Conservation (phyloP, 768 basidiomycete species). For the Termitomyces sp. region DNA sequence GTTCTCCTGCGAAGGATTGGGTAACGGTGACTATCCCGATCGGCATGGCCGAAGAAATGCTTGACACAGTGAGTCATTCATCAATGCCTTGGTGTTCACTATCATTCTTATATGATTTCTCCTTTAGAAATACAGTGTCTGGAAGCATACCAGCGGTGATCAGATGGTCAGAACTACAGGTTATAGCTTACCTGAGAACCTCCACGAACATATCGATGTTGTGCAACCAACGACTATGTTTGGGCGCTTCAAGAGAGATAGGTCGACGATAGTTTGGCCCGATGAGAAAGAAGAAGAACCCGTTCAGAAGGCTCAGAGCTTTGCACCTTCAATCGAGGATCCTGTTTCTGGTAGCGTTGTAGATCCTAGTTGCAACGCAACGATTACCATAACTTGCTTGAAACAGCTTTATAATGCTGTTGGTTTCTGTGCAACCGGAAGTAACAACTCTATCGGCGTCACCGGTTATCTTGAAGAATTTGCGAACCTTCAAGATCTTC, state of each 20-base stretch:
- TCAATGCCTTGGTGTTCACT: not conserved
- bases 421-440: conserved; percentile 36
- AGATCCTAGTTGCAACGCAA: conserved; percentile 42
- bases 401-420: conserved; percentile 51
- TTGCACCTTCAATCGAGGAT: conserved; percentile 12
- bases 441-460: conserved; percentile 45
- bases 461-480: conserved; percentile 51
- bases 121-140: conserved; percentile 56
- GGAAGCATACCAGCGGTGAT: conserved; percentile 52
- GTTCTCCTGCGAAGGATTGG: conserved; percentile 70
- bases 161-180: conserved; percentile 58
- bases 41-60: conserved; percentile 58
- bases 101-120: not conserved
- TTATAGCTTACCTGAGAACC: conserved; percentile 58
- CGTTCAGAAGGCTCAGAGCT: conserved; percentile 8
- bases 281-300: conserved; percentile 12
- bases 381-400: conserved; percentile 49
- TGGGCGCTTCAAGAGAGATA: conserved; percentile 30
- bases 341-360: conserved; percentile 31
- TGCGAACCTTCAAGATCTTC: conserved; percentile 49
- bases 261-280: conserved; percentile 27
- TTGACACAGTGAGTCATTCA: conserved; percentile 51
- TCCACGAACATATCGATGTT: conserved; percentile 59
- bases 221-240: conserved; percentile 75
- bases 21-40: conserved; percentile 55